phyloP scores from a whole-genome alignment of 23 red algal genomes.

The Gracilaria caudata region DNA sequence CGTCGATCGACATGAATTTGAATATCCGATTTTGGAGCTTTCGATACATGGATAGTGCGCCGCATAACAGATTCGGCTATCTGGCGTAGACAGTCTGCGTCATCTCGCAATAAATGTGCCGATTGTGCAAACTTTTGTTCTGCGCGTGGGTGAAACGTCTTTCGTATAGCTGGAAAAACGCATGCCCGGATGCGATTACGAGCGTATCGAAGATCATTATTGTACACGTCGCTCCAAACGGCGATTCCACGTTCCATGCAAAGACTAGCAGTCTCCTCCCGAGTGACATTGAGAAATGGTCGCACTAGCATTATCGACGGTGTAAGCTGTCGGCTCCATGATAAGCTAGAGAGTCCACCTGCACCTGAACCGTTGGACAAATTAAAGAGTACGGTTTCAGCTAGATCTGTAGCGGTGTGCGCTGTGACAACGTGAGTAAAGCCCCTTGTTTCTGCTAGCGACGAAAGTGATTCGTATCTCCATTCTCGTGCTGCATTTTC shows the following conservation, averaged over 20 bases:
- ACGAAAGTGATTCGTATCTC: constrained; percentile 58
- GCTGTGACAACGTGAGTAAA: constrained; percentile 43
- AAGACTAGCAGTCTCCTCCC: constrained; percentile 52
- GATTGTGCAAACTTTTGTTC: constrained; percentile 52
- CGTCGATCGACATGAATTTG: constrained; percentile 35
- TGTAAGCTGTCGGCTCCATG: constrained; percentile 40
- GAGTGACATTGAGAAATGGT: constrained; percentile 59
- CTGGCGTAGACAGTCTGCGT: constrained; percentile 16
- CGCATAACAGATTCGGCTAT: constrained; percentile 21
- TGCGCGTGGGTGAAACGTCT: constrained; percentile 27
- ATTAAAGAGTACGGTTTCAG: constrained; percentile 72
- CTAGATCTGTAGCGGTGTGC: constrained; percentile 67
- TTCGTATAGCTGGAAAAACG: constrained; percentile 46
- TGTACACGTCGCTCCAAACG: constrained; percentile 72
- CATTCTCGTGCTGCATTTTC: constrained; percentile 74
- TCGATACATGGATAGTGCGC: not conserved
- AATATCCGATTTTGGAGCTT: not conserved
- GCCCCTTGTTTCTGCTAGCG: constrained; percentile 18
- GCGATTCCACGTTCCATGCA: constrained; percentile 52
- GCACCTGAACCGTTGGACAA: constrained; percentile 59
- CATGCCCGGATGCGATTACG: constrained; percentile 47
- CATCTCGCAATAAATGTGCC: constrained; percentile 59
- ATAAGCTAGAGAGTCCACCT: constrained; percentile 49
- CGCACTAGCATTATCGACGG: constrained; percentile 43
- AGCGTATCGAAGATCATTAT: constrained; percentile 54